A percentile compares a stretch with the other conserved stretches of the same genome.
Evolutionary conservation across 495 filamentous ascomycete genomes (phyloP).

Genomic region (Neurospora tetraspora): DNA sequence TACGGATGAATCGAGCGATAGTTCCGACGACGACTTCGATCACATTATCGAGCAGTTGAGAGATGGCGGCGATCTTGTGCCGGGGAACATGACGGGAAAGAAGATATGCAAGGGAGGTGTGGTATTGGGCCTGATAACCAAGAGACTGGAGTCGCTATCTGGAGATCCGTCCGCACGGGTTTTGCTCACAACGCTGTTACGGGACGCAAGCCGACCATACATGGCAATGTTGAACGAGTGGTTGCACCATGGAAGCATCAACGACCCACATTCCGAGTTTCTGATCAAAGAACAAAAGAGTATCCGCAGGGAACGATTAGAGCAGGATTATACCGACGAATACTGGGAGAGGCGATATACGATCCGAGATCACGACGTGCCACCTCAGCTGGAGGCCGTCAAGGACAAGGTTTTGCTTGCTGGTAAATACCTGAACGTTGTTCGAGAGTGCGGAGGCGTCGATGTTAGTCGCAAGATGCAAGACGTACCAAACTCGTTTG

Average conservation of each 20-base stretch:
- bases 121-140: slow-evolving; percentile 75
- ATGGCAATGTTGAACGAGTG: slow-evolving; percentile 99
- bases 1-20: slow-evolving; percentile 70
- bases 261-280: slow-evolving; percentile 90
- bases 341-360: slow-evolving; percentile 99
- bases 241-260: slow-evolving; percentile 92
- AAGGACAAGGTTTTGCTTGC: slow-evolving; percentile 91
- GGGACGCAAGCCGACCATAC: slow-evolving; percentile 86
- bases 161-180: slow-evolving; percentile 82
- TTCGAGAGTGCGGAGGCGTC: slow-evolving; percentile 91
- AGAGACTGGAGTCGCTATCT: slow-evolving; percentile 74
- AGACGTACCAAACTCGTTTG: slow-evolving; percentile 84
- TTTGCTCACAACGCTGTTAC: slow-evolving; percentile 66
- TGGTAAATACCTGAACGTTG: slow-evolving; percentile 96
- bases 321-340: slow-evolving; percentile 96
- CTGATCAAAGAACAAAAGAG: slow-evolving; percentile 92
- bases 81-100: slow-evolving; percentile 71
- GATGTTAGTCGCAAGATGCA: slow-evolving; percentile 82
- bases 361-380: slow-evolving; percentile 80
- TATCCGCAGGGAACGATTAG: slow-evolving; percentile 79
- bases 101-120: slow-evolving; percentile 92
- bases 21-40: slow-evolving; percentile 64
- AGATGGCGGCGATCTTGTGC: slow-evolving; percentile 69
- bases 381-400: slow-evolving; percentile 83
- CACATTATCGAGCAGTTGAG: slow-evolving; percentile 73